Evolutionary conservation across 164 flowering plant genomes (phyloP), one percentile per base, ranked within the genome.

Genomic region (Magnolia kwangsiensis): DNA sequence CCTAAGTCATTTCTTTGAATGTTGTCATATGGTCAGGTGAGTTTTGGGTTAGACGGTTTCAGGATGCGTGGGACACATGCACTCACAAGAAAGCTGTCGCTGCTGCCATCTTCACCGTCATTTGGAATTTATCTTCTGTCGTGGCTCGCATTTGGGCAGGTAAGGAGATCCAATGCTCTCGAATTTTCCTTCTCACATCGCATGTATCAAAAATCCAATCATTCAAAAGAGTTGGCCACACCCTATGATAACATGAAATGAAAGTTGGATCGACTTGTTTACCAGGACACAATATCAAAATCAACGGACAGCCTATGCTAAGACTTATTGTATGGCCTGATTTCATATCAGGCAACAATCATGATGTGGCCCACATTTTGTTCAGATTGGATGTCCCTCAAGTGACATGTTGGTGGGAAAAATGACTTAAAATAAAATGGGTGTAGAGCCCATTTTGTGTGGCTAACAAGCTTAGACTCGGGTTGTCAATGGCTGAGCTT

Each of bases 71-170:
- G 98, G 87, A 90, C 21, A 82, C 96, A 1, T 95, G 96, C 85
- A 59, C 94, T n/a, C 96, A 93, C 81, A 95, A 95, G 81, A 95
- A 93, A 67, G 96, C 90, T 0, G 91, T 90, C 11, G 92, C 86
- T 0, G 78, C 83, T 64, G 89, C 83, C 72, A 76, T 87, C 68
- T 92, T 92, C 79, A 86, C 91, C 23, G 83, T 94, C 8, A 88
- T 91, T 0, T 93, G 97, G 98, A 93, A 95, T 67, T 75, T 93
- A 1, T 90, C 97, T 27, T 93, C 97, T 0, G 70, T 88, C 1
- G 78, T 88, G 7, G 96, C 97, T 76, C 91, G 98, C 63, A 75
- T 90, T 58, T 94, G 98, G 98, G 94, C 94, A 77, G 94, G 98
- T 91, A 77, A 71, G 78, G 27, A 27, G 6, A 16, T 67, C 2